Conservation (phyloP, 2,329 filamentous ascomycete genomes). For the Diplodia sapinea region DNA sequence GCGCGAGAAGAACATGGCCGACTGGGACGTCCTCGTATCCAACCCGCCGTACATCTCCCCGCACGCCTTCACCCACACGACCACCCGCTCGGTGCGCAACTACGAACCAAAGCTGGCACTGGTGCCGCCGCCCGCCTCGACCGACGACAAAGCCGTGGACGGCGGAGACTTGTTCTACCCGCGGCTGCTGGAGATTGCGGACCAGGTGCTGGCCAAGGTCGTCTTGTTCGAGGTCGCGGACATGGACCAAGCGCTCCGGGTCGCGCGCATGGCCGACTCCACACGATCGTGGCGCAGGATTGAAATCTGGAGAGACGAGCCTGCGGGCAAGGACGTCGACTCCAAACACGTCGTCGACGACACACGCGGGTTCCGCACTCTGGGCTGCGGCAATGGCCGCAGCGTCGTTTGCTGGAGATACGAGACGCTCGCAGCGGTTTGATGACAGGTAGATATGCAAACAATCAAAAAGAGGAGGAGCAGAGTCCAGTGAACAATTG, state of each 20-base stretch:
- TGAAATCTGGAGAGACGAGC: constrained; percentile 74
- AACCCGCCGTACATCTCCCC: constrained; percentile 92
- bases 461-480: background rate
- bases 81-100: constrained; percentile 74
- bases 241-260: constrained; percentile 68
- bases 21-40: constrained; percentile 67
- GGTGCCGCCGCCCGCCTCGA: constrained; percentile 53
- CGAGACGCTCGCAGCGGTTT: constrained; percentile 40
- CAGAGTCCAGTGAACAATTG: background rate
- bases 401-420: constrained; percentile 52
- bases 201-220: constrained; percentile 57
- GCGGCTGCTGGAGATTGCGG: constrained; percentile 64
- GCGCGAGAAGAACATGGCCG: background rate
- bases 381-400: constrained; percentile 51
- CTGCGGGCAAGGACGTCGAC: constrained; percentile 44
- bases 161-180: constrained; percentile 69
- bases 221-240: constrained; percentile 76
- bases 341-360: background rate
- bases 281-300: constrained; percentile 48
- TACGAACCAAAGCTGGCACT: constrained; percentile 83
- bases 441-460: constrained; percentile 20
- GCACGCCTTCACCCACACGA: constrained; percentile 65
- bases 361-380: constrained; percentile 33
- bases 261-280: constrained; percentile 58
- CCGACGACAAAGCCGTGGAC: background rate